These are phyloP conservation scores for Coemansia reversa DNA, from an alignment of 192 early-diverging fungal species.

Conservation along the genomic window DNA sequence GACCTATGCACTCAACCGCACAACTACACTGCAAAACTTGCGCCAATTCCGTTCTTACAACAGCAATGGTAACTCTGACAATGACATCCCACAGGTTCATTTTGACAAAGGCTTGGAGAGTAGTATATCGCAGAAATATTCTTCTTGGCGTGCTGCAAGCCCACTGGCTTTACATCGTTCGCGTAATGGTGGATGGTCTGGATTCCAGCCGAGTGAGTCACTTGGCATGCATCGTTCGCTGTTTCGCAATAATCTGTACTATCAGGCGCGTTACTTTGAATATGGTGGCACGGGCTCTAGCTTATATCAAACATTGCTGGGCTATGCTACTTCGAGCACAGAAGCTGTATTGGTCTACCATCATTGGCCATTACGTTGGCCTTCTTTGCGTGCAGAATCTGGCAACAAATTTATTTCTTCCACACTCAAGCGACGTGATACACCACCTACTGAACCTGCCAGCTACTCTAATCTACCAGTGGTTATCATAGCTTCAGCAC, in stretches of 20 bases:
- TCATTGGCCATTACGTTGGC: slow-evolving; percentile 57
- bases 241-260: slow-evolving; percentile 54
- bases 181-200: slow-evolving; percentile 39
- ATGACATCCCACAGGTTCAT: slow-evolving; percentile 22
- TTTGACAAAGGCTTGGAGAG: slow-evolving; percentile 31
- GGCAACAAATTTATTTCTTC: slow-evolving; percentile 19
- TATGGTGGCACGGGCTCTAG: slow-evolving; percentile 51
- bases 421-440: background rate
- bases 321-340: slow-evolving; percentile 31
- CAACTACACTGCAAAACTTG: slow-evolving; percentile 51
- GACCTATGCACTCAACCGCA: slow-evolving; percentile 53
- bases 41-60: slow-evolving; percentile 37
- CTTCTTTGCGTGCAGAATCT: slow-evolving; percentile 32
- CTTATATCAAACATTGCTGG: slow-evolving; percentile 45
- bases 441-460: slow-evolving; percentile 10
- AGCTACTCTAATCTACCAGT: slow-evolving; percentile 32
- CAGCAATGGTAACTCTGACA: background rate
- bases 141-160: slow-evolving; percentile 46
- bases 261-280: slow-evolving; percentile 57
- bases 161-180: slow-evolving; percentile 52
- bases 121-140: slow-evolving; percentile 25
- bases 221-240: slow-evolving; percentile 48
- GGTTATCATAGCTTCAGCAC: slow-evolving; percentile 40
- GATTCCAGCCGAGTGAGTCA: slow-evolving; percentile 36
- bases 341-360: slow-evolving; percentile 46